Evolutionary conservation across 164 flowering plant genomes (phyloP), one percentile per base, ranked within the genome.

Genomic region (Buxus sempervirens): DNA sequence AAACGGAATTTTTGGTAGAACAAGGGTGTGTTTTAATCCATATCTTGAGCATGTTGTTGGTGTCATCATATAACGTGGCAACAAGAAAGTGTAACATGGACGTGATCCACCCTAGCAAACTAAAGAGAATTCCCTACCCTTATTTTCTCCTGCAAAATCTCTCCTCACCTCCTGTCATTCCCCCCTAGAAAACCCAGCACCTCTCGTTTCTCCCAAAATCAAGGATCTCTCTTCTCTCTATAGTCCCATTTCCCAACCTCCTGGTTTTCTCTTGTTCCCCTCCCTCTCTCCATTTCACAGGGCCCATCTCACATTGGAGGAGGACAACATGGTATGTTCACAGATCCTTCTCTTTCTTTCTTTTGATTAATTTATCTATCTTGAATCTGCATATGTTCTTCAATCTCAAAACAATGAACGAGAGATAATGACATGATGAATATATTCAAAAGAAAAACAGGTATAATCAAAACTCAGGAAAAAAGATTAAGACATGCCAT

Each of bases 111-210:
- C 2, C 27, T 32, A 32, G 7, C 41, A 41, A 60, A 23, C 54
- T 9, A 0, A n/a, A 32, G 62, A 67, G 54, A 64, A 49, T 58
- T 73, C 32, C 62, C 38, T 42, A 27, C 72, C 78, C 58, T 53
- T 62, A 67, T 57, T 76, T 78, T 67, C 38, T 64, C 70, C 84
- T 77, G 41, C 38, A 62, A 81, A 68, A 41, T 77, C 75, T 79
- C 78, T 68, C 60, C 66, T 69, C 56, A 71, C 81, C 81, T 64
- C 63, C 55, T 55, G 70, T 49, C 38, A 66, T 78, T 78, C 70
- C 61, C 20, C 57, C 70, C 59, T 49, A 57, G 70, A 74, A 64
- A 60, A 54, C 69, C 58, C 65, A 66, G 5, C 7, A 48, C 65
- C 73, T 63, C 26, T 60, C 66, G 60, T 64, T 60, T 68, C 36